Conservation (phyloP, 768 basidiomycete species). For the Mycena rebaudengoi region DNA sequence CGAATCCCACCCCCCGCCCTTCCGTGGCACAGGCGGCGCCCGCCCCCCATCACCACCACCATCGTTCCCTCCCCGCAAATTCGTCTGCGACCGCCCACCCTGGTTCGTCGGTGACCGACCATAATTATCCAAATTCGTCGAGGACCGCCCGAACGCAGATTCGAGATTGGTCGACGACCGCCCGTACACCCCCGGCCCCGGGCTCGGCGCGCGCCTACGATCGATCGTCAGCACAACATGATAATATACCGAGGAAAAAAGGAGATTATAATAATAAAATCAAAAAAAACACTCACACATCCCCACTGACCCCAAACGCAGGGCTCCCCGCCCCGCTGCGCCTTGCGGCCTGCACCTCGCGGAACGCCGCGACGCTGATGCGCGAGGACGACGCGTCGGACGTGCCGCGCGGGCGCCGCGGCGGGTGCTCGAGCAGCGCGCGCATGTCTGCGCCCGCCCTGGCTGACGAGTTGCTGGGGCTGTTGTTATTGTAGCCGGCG, state of each 20-base stretch:
- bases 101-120: too few species aligned
- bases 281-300: too few species aligned
- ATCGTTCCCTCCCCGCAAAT: background rate
- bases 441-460: too few species aligned
- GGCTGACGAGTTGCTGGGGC: too few species aligned
- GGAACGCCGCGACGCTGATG: conserved; percentile 84
- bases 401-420: conserved; percentile 12
- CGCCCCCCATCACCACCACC: background rate
- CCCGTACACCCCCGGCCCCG: conserved; percentile 17
- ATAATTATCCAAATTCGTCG: background rate
- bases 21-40: too few species aligned
- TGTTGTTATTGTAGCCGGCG: too few species aligned
- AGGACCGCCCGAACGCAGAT: too few species aligned
- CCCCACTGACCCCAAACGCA: conserved; percentile 38
- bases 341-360: conserved; percentile 78
- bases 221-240: too few species aligned
- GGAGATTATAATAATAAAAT: too few species aligned
- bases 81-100: too few species aligned
- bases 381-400: conserved; percentile 38
- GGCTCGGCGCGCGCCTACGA: conserved; percentile 9
- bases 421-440: background rate
- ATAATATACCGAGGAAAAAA: too few species aligned
- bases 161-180: too few species aligned
- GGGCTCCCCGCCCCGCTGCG: conserved; percentile 71
- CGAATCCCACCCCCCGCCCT: conserved; percentile 2